Conservation (phyloP, 1,284 basidiomycete species). For the Cryptococcus sp. region DNA sequence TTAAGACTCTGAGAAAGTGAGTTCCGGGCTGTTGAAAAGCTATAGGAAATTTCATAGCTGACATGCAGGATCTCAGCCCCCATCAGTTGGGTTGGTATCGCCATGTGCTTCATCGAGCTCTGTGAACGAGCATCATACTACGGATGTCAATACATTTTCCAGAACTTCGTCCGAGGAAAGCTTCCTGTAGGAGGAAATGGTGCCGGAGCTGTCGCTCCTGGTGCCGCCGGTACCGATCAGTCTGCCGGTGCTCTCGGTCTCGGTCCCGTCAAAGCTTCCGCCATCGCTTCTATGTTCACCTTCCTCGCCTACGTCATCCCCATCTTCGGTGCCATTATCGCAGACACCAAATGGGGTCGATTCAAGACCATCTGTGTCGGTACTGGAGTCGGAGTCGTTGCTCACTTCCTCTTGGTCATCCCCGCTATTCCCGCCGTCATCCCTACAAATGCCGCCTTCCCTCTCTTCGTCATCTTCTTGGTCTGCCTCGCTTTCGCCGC, state of each 20-base stretch:
- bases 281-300: slow-evolving; percentile 28
- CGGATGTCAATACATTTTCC: slow-evolving; percentile 19
- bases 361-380: slow-evolving; percentile 65
- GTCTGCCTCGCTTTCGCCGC: slow-evolving; percentile 44
- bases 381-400: slow-evolving; percentile 34
- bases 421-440: slow-evolving; percentile 45
- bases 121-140: slow-evolving; percentile 43
- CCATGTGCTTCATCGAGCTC: slow-evolving; percentile 46
- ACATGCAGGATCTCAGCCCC: background rate
- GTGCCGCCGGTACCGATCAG: slow-evolving; percentile 53
- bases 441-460: slow-evolving; percentile 19
- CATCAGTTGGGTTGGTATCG: slow-evolving; percentile 25
- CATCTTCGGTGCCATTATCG: slow-evolving; percentile 54
- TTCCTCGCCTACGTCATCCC: slow-evolving; percentile 39
- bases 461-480: slow-evolving; percentile 43
- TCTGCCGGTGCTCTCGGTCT: slow-evolving; percentile 56
- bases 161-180: slow-evolving; percentile 40
- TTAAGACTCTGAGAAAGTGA: slow-evolving; percentile 7
- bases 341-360: slow-evolving; percentile 69
- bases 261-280: slow-evolving; percentile 27
- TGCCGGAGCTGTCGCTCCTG: slow-evolving; percentile 66
- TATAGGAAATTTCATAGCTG: background rate
- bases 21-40: slow-evolving; percentile 3
- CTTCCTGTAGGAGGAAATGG: slow-evolving; percentile 60
- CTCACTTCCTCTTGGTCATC: slow-evolving; percentile 41